Evolutionary conservation across 1,284 basidiomycete genomes (phyloP), one percentile per base, ranked within the genome.

Genomic region (Gymnopus androsaceus): DNA sequence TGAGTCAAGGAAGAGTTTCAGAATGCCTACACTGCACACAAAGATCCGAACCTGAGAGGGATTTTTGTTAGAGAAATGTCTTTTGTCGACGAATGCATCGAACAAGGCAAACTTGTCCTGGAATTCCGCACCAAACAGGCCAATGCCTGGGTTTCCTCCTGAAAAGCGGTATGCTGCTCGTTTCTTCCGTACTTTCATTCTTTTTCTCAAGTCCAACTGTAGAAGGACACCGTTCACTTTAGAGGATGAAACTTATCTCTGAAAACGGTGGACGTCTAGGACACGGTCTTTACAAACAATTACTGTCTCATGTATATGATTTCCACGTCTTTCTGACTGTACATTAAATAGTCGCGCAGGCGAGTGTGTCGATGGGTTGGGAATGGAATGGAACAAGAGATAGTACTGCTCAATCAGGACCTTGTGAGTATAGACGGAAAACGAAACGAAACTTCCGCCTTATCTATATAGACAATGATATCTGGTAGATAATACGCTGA

Each of bases 381-480:
- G 12, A 21, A 3, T n/a, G n/a, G n/a, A n/a, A n/a, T 88, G 86
- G 86, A 81, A 80, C 15, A 75, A 70, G n/a, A 72, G 79, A 14
- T 86, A 87, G n/a, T 66, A 76, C 84, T 7, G 87, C 84, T 83
- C 81, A 83, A 54, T n/a, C n/a, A n/a, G n/a, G n/a, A n/a, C n/a
- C n/a, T n/a, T n/a, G n/a, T n/a, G n/a, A n/a, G n/a, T n/a, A n/a
- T n/a, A n/a, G n/a, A n/a, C n/a, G n/a, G n/a, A n/a, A n/a, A n/a
- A n/a, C n/a, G n/a, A n/a, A n/a, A n/a, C n/a, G n/a, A n/a, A n/a
- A n/a, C n/a, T n/a, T n/a, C n/a, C n/a, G n/a, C n/a, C n/a, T n/a
- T n/a, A n/a, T n/a, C n/a, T n/a, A n/a, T n/a, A n/a, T n/a, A n/a
- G n/a, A n/a, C n/a, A n/a, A n/a, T n/a, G n/a, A n/a, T n/a, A n/a